Percentiles rank a stretch among this genome's conserved stretches.
Evolutionary conservation across 192 early-diverging fungal genomes (phyloP).

Genomic region (Mycoemilia scoparia): DNA sequence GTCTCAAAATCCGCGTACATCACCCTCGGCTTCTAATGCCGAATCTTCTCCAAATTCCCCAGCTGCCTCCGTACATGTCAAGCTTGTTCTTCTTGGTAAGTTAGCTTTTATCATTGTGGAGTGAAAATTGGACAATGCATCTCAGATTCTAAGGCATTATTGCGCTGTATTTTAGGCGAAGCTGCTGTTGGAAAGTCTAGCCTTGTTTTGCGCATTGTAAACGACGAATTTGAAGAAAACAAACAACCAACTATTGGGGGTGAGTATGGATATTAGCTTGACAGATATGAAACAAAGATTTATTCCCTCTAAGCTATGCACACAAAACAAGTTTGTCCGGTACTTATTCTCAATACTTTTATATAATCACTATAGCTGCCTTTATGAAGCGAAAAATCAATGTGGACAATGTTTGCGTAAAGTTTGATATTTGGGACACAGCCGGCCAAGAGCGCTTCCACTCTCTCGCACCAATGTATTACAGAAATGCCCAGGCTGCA

Average conservation of each 20-base stretch:
- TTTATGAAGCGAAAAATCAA: slow-evolving; percentile 88
- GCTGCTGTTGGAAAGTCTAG: slow-evolving; percentile 98
- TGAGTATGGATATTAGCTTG: slow-evolving; percentile 22
- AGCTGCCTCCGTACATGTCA: too few species aligned
- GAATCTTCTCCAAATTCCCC: too few species aligned
- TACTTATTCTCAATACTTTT: not conserved
- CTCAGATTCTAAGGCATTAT: too few species aligned
- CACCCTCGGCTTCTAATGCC: too few species aligned
- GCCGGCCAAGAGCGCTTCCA: slow-evolving; percentile 98
- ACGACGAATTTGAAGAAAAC: slow-evolving; percentile 88
- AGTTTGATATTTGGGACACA: slow-evolving; percentile 82
- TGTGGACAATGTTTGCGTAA: slow-evolving; percentile 65
- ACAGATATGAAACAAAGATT: not conserved
- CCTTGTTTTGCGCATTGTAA: slow-evolving; percentile 85
- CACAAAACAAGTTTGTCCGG: slow-evolving; percentile 2
- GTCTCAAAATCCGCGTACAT: too few species aligned
- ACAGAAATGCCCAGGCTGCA: slow-evolving; percentile 92
- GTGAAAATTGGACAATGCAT: not conserved
- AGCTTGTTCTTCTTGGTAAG: not conserved
- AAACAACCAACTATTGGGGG: slow-evolving; percentile 96
- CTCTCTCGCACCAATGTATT: slow-evolving; percentile 90
- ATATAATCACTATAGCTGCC: slow-evolving; percentile 39
- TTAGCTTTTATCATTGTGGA: too few species aligned
- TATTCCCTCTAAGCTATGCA: not conserved
- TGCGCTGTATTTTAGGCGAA: slow-evolving; percentile 36